Evolutionary conservation across 129 eudicot genomes (phyloP), one percentile per base, ranked within the genome.

Genomic region (Artemisia tridentata): DNA sequence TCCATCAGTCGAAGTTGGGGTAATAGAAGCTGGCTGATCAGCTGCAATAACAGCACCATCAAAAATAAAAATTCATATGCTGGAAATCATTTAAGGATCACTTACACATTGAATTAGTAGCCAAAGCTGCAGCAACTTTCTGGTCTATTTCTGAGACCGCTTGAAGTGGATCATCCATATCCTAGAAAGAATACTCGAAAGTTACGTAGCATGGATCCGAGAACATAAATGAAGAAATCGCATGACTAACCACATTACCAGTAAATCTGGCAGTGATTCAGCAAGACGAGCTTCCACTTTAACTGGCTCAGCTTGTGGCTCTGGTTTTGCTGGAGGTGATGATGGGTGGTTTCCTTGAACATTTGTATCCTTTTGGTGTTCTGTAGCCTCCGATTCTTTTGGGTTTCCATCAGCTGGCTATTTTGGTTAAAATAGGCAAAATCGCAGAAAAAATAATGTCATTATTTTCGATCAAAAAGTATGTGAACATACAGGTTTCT

Each of bases 101-200:
- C 91, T 83, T 82, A 90, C 97, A 88, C 51, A 73, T 84, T 34
- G 96, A 86, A 61, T 84, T 86, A 79, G 88, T 88, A 67, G 97
- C 89, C 74, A 91, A 72, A 67, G 95, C 95, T 80, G 68, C 13
- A 62, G 90, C 86, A 80, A 85, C 85, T 74, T 82, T 85, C 75
- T 88, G 88, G 69, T 91, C 92, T 48, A 91, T 74, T 65, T 83
- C 85, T 6, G 84, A 69, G 50, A 87, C 87, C 75, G 76, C 85
- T 45, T 88, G 86, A 78, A n/a, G 7, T 48, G 90, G 86, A 77
- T 91, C 96, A 72, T 91, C 29, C 74, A 91, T n/a, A 71, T 86
- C 80, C 97, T 91, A 62, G 48, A 25, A 66, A 41, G 56, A 69
- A 67, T 21, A 8, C 62, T 41, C 3, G 29, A 19, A 71, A 48